phyloP scores from a whole-genome alignment of 1,284 basidiomycete genomes.

The Sphaerobolus stellatus region DNA sequence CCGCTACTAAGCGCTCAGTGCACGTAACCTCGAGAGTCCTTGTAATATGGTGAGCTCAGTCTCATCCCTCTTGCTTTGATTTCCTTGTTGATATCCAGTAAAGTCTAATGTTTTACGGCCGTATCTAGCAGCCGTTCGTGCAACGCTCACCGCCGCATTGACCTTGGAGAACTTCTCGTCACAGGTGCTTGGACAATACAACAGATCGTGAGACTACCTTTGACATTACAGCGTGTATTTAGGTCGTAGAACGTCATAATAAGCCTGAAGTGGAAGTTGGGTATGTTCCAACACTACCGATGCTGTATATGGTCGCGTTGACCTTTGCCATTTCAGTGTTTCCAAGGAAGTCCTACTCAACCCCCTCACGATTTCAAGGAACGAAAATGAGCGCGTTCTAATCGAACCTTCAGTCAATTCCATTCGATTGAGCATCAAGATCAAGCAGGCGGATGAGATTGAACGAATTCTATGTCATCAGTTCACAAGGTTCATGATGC shows the following conservation, averaged over 20 bases:
- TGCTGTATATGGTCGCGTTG: constrained; percentile 12
- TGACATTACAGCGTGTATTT: constrained; percentile 7
- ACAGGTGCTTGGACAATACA: too few species aligned
- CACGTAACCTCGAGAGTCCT: neutral
- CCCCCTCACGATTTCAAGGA: constrained; percentile 91
- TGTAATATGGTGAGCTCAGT: constrained; percentile 45
- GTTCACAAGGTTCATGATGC: constrained; percentile 99
- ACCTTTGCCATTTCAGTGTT: constrained; percentile 46
- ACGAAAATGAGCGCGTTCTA: constrained; percentile 94
- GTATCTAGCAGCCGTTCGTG: constrained; percentile 94
- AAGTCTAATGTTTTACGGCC: constrained; percentile 86
- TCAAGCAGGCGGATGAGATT: constrained; percentile 99
- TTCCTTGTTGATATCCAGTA: neutral
- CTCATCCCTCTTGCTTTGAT: constrained; percentile 12
- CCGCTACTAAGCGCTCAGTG: neutral
- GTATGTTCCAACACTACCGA: constrained; percentile 43
- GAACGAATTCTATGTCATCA: constrained; percentile 97
- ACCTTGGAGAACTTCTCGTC: constrained; percentile 98
- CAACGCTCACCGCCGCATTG: constrained; percentile 94
- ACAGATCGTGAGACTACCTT: constrained; percentile 12
- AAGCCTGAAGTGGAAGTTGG: constrained; percentile 90
- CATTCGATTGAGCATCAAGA: constrained; percentile 93
- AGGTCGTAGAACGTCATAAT: constrained; percentile 96
- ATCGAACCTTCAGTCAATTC: constrained; percentile 98
- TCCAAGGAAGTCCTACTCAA: constrained; percentile 94